Base-by-base conservation (phyloP, 257 asterid species). In the Cinchona pubescens region DNA sequence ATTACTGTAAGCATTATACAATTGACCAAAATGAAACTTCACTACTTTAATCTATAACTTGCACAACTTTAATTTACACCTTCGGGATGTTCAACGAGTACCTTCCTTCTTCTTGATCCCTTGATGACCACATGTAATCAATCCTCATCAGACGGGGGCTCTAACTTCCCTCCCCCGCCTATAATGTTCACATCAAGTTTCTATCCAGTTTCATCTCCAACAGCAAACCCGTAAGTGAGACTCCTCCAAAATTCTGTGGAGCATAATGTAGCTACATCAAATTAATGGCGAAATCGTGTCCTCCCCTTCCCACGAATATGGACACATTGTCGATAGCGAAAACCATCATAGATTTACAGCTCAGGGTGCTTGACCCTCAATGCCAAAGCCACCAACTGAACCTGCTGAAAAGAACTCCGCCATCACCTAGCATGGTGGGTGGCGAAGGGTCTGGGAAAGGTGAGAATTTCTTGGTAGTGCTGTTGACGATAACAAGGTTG, bases 71-170 rank as follows among this genome's bases (percentile, higher is more conserved):
- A n/a, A n/a, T n/a, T n/a, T n/a, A n/a, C n/a, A n/a, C n/a, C n/a
- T n/a, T n/a, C n/a, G n/a, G n/a, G n/a, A n/a, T n/a, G n/a, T n/a
- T n/a, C n/a, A n/a, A n/a, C n/a, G n/a, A n/a, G n/a, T n/a, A n/a
- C n/a, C n/a, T n/a, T n/a, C n/a, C n/a, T n/a, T n/a, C n/a, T n/a
- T n/a, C n/a, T n/a, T n/a, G n/a, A n/a, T n/a, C n/a, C n/a, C n/a
- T n/a, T n/a, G n/a, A n/a, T n/a, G n/a, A n/a, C n/a, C n/a, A n/a
- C 79, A 85, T 87, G 61, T 83, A 89, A 63, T 92, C 90, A 67
- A 91, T 85, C 88, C 92, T 87, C 92, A 85, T 76, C 25, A n/a
- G n/a, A n/a, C n/a, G n/a, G n/a, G n/a, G 96, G 94, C 35, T 74
- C 74, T 67, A 93, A 75, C 23, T 82, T 85, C 46, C 94, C 88